Percentiles rank a stretch among this genome's conserved stretches.
Evolutionary conservation across 2,329 filamentous ascomycete species (phyloP).

Genomic region (Aspergillus sp.): DNA sequence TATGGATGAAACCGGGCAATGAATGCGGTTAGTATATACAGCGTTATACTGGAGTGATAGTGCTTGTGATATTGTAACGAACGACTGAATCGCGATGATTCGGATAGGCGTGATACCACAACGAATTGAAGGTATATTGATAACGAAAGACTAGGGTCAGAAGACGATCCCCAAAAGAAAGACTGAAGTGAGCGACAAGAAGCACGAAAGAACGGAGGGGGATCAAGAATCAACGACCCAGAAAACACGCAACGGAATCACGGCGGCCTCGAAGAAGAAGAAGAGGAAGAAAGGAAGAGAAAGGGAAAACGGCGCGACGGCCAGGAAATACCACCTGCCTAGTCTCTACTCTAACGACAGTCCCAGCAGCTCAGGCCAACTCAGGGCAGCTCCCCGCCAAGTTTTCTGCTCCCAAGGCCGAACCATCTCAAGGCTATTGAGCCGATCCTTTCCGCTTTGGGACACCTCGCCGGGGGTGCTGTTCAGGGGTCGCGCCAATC

Average conservation of each 20-base stretch:
- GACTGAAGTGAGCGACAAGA: conserved; percentile 18
- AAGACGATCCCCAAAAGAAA: conserved; percentile 21
- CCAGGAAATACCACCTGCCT: neutral
- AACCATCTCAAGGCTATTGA: conserved; percentile 16
- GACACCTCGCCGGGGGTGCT: neutral
- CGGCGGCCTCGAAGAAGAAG: neutral
- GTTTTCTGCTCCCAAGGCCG: neutral
- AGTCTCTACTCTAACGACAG: neutral
- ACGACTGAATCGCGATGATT: neutral
- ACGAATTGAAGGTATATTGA: neutral
- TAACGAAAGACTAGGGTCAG: conserved; percentile 25
- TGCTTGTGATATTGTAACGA: neutral
- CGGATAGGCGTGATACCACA: neutral
- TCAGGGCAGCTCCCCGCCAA: neutral
- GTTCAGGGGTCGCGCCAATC: neutral
- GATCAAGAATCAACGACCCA: neutral
- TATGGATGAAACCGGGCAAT: neutral
- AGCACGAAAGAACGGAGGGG: neutral
- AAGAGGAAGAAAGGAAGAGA: neutral
- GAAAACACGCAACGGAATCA: neutral
- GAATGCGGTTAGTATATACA: neutral
- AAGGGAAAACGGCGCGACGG: neutral
- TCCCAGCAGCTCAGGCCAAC: neutral
- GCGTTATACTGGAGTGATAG: neutral
- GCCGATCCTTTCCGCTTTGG: conserved; percentile 6